Percentiles rank a stretch among this genome's conserved stretches.
These are phyloP conservation scores for Yarrowia sp. DNA, from an alignment of 805 yeast species.

Conservation along the genomic window DNA sequence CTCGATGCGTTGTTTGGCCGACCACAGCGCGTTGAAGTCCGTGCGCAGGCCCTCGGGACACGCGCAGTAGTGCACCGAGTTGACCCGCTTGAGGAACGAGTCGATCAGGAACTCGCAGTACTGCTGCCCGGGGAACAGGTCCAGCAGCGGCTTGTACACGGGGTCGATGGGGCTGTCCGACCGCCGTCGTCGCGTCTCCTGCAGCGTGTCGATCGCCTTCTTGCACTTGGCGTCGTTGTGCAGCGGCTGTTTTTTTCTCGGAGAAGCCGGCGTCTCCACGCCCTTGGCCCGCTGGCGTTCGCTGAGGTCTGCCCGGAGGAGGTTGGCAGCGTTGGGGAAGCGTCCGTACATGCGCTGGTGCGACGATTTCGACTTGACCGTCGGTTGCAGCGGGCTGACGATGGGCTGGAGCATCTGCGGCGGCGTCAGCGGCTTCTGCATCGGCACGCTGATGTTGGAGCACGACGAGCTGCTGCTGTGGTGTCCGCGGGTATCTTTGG, in stretches of 20 bases:
- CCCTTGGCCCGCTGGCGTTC: conserved; percentile 1
- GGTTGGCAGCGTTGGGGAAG: conserved; percentile 18
- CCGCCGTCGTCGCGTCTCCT: background rate
- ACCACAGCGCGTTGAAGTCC: conserved; percentile 25
- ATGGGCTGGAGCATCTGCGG: background rate
- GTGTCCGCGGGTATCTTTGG: conserved; percentile 11
- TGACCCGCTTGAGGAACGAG: conserved; percentile 15
- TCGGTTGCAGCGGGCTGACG: conserved; percentile 11
- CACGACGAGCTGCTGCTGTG: conserved; percentile 11
- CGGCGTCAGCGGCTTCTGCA: conserved; percentile 11
- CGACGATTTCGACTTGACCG: background rate
- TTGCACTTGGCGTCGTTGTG: conserved; percentile 12
- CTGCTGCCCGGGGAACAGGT: conserved; percentile 25
- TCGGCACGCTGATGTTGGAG: conserved; percentile 8
- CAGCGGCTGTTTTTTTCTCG: conserved; percentile 1
- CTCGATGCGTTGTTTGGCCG: conserved; percentile 22
- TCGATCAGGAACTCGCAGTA: conserved; percentile 25
- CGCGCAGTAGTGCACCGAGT: conserved; percentile 14
- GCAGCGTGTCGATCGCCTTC: conserved; percentile 9
- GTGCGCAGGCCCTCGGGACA: conserved; percentile 13
- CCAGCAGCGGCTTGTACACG: conserved; percentile 16
- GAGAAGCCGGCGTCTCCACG: background rate
- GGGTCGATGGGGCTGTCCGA: conserved; percentile 14
- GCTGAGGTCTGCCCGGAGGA: conserved; percentile 7
- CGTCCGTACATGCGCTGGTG: conserved; percentile 24